Conservation (phyloP, 2,329 filamentous ascomycete genomes). For the Cadophora sp. region DNA sequence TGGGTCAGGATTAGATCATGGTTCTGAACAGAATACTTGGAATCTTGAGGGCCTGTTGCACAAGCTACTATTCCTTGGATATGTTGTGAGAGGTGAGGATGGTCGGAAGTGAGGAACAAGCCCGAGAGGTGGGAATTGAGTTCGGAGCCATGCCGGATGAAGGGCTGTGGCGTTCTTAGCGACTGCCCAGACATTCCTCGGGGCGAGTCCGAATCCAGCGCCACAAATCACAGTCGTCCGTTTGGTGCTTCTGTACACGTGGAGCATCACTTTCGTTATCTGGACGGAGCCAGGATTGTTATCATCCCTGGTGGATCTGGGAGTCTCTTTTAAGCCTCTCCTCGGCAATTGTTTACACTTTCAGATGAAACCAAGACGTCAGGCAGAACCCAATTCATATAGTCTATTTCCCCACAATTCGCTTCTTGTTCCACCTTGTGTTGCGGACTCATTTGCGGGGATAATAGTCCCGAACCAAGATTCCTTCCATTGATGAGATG, state of each 20-base stretch:
- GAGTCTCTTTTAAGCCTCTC: background rate
- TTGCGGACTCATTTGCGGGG: background rate
- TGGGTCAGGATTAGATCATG: background rate
- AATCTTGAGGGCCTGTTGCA: background rate
- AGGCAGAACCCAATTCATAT: background rate
- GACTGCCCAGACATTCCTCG: background rate
- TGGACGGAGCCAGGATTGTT: background rate
- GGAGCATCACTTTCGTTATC: background rate
- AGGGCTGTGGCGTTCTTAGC: background rate
- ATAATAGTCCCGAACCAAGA: background rate
- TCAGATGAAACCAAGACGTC: background rate
- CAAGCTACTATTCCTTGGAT: background rate
- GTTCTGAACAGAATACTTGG: background rate
- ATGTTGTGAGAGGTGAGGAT: slow-evolving; percentile 6
- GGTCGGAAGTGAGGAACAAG: background rate
- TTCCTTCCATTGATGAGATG: background rate
- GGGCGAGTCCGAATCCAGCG: background rate
- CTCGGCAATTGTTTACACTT: background rate
- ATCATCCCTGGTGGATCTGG: background rate
- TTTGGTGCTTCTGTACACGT: background rate
- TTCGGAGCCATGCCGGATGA: background rate
- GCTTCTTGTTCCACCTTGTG: slow-evolving; percentile 1
- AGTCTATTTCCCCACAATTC: slow-evolving; percentile 13
- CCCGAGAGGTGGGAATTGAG: slow-evolving; percentile 12
- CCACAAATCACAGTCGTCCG: background rate